A percentile compares a stretch with the other conserved stretches of the same genome.
These are phyloP conservation scores for Ilyonectria destructans DNA, from an alignment of 2,329 filamentous ascomycete genomes.

Conservation along the genomic window DNA sequence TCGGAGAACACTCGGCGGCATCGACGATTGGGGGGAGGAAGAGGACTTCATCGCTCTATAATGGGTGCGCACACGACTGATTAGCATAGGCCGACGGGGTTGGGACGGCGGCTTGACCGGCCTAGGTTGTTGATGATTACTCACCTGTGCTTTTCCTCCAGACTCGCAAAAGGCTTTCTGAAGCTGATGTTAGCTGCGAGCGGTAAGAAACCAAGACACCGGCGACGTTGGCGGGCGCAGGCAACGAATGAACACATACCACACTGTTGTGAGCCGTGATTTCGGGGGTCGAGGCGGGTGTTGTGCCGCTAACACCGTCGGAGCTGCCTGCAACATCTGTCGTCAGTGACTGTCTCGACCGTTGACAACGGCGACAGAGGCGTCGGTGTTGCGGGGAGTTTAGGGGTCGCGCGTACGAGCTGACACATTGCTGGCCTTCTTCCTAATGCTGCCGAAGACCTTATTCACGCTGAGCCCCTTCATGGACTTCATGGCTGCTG, in stretches of 20 bases:
- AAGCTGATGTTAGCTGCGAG: conserved; percentile 42
- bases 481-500: conserved; percentile 60
- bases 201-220: conserved; percentile 22
- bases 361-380: neutral
- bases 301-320: conserved; percentile 38
- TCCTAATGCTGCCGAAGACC: conserved; percentile 71
- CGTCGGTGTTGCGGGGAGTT: neutral
- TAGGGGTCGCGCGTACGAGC: conserved; percentile 39
- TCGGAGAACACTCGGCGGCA: conserved; percentile 91
- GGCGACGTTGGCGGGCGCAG: conserved; percentile 14
- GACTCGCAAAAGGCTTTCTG: conserved; percentile 89
- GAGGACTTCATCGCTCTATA: conserved; percentile 88
- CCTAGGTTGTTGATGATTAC: conserved; percentile 40
- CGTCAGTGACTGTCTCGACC: conserved; percentile 15
- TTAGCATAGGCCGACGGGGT: conserved; percentile 22
- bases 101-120: neutral
- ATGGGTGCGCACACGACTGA: neutral
- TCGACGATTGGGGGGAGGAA: conserved; percentile 96
- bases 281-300: conserved; percentile 75
- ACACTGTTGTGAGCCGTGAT: conserved; percentile 77
- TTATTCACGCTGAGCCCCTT: conserved; percentile 71
- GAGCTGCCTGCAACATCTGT: conserved; percentile 26
- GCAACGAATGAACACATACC: conserved; percentile 63
- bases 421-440: conserved; percentile 57
- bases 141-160: conserved; percentile 71